These are phyloP conservation scores for Trichoderma sp. DNA, from an alignment of 2,329 filamentous ascomycete species.

Conservation along the genomic window DNA sequence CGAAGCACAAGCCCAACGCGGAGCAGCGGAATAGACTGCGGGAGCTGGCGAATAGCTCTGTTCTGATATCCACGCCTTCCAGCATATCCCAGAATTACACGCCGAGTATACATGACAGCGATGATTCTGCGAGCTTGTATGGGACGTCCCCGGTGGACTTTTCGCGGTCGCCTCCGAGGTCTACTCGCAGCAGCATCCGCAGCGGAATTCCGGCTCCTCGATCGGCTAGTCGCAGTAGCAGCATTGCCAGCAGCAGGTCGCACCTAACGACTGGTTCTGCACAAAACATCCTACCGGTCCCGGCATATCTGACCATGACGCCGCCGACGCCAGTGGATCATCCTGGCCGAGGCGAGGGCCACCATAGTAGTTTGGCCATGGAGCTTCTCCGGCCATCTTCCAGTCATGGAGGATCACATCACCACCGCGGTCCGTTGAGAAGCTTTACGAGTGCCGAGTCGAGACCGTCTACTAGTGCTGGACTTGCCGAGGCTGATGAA, in stretches of 20 bases:
- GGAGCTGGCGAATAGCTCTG: constrained; percentile 78
- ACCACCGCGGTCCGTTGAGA: constrained; percentile 19
- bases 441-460: constrained; percentile 28
- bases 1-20: constrained; percentile 78
- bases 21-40: constrained; percentile 77
- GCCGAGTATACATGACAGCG: constrained; percentile 53
- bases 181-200: constrained; percentile 51
- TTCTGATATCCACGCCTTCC: constrained; percentile 56
- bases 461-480: constrained; percentile 39
- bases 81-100: constrained; percentile 41
- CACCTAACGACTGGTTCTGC: constrained; percentile 40
- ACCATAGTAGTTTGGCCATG: constrained; percentile 32
- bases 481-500: constrained; percentile 32
- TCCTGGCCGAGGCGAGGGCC: constrained; percentile 28
- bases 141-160: constrained; percentile 58
- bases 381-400: constrained; percentile 40
- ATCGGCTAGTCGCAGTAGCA: constrained; percentile 55
- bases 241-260: constrained; percentile 51
- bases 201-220: constrained; percentile 50
- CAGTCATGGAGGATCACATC: constrained; percentile 34
- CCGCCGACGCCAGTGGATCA: constrained; percentile 47
- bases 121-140: constrained; percentile 59
- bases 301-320: constrained; percentile 51
- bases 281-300: constrained; percentile 36
- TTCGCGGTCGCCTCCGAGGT: constrained; percentile 59